phyloP scores from a whole-genome alignment of 768 basidiomycete genomes.

The Naganishia antarctica region DNA sequence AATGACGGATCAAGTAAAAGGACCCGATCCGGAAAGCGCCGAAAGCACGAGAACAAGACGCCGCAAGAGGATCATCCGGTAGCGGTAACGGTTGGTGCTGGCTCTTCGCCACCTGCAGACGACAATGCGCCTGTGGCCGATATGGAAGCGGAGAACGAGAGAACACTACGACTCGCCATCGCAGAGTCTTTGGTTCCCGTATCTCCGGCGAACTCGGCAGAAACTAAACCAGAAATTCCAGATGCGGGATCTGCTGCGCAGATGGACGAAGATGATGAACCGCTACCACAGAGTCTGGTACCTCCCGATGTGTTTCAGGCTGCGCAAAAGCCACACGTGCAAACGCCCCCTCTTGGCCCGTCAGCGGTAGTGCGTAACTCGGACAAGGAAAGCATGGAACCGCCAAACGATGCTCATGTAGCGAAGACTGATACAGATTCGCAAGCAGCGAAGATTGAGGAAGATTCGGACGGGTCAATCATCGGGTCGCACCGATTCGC shows the following conservation, averaged over 20 bases:
- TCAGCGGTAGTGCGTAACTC: too few species aligned
- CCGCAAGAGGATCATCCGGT: neutral
- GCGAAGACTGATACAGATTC: too few species aligned
- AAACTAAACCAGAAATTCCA: neutral
- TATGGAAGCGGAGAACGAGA: neutral
- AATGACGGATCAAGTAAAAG: neutral
- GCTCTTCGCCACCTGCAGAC: neutral
- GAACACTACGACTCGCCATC: conserved; percentile 25
- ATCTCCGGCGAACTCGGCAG: neutral
- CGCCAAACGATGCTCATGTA: too few species aligned
- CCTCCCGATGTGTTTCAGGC: neutral
- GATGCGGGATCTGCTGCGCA: conserved; percentile 2
- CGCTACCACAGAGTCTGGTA: conserved; percentile 2
- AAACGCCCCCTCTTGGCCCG: too few species aligned
- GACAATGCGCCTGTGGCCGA: neutral
- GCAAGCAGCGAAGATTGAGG: conserved; percentile 1
- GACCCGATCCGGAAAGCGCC: neutral
- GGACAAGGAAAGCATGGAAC: too few species aligned
- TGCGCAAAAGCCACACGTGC: too few species aligned
- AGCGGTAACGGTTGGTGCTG: neutral
- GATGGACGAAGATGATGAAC: conserved; percentile 1
- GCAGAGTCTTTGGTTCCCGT: neutral
- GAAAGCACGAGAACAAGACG: neutral
- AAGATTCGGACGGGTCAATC: conserved; percentile 49
- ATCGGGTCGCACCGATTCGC: conserved; percentile 64